A percentile compares a stretch with the other conserved stretches of the same genome.
Evolutionary conservation across 139 green algal genomes (phyloP).

Genomic region (Tetraselmis chui): DNA sequence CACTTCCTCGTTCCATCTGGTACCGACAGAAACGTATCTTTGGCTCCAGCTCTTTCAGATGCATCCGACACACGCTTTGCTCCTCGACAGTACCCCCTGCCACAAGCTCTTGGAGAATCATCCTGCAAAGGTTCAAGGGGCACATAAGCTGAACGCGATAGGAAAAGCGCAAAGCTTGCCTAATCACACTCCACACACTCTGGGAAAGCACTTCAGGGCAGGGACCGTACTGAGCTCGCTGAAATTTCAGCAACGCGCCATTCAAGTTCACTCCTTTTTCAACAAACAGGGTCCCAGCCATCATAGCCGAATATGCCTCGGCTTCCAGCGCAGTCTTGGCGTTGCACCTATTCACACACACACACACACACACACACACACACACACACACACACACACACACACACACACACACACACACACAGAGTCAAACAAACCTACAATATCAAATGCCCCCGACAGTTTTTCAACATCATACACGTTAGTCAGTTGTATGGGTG

Average conservation of each 20-base stretch:
- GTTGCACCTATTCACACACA: conserved; percentile 43
- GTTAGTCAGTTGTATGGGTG: too few relatives aligned
- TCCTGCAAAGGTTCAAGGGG: too few relatives aligned
- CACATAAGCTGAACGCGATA: not conserved
- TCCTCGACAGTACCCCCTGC: conserved; percentile 64
- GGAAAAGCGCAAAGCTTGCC: not conserved
- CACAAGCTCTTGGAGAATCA: conserved; percentile 49
- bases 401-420: too few relatives aligned
- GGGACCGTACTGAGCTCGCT: conserved; percentile 47
- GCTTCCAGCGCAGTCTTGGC: conserved; percentile 68
- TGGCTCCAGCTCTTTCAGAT: conserved; percentile 78
- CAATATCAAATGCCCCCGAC: too few relatives aligned
- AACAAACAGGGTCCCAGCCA: conserved; percentile 64
- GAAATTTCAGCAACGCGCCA: conserved; percentile 58
- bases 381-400: too few relatives aligned
- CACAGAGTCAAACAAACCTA: too few relatives aligned
- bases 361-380: too few relatives aligned
- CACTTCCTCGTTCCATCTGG: conserved; percentile 38
- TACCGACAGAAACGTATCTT: conserved; percentile 79
- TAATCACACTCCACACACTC: not conserved
- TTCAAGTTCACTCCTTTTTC: conserved; percentile 75
- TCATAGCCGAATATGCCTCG: conserved; percentile 71
- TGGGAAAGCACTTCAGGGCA: not conserved
- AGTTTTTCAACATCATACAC: too few relatives aligned
- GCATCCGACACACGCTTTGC: conserved; percentile 54